These are phyloP conservation scores for Penicillium sp. DNA, from an alignment of 2,329 filamentous ascomycete genomes.

Conservation along the genomic window DNA sequence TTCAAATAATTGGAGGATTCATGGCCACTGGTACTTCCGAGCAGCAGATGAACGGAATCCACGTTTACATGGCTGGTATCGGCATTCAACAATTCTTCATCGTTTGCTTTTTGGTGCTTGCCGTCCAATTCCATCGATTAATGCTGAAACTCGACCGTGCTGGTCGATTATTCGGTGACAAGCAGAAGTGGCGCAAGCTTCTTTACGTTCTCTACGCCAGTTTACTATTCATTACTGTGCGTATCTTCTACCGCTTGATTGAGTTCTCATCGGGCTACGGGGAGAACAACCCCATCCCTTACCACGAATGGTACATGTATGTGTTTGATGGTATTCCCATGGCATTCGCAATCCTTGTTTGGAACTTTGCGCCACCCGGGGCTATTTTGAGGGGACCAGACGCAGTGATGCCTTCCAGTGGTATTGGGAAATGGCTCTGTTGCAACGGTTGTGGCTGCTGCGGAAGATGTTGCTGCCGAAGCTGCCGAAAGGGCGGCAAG, in stretches of 20 bases:
- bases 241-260: conserved; percentile 61
- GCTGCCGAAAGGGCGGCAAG: not conserved
- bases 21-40: conserved; percentile 1
- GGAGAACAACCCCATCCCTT: conserved; percentile 40
- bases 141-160: conserved; percentile 34
- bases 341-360: conserved; percentile 37
- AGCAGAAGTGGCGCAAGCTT: not conserved
- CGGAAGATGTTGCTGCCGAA: conserved; percentile 4
- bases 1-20: conserved; percentile 20
- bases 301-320: conserved; percentile 41
- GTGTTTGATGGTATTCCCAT: conserved; percentile 45
- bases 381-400: conserved; percentile 2
- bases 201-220: conserved; percentile 50
- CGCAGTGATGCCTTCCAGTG: conserved; percentile 2
- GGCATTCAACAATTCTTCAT: conserved; percentile 59
- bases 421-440: not conserved
- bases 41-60: conserved; percentile 20
- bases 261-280: conserved; percentile 56
- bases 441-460: conserved; percentile 2
- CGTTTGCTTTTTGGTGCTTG: conserved; percentile 51
- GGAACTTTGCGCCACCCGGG: conserved; percentile 16
- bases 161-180: not conserved
- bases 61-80: conserved; percentile 36
- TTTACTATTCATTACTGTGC: conserved; percentile 51
- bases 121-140: conserved; percentile 51